phyloP scores from a whole-genome alignment of 1,284 basidiomycete species.

The Ustilago shanxiensis region DNA sequence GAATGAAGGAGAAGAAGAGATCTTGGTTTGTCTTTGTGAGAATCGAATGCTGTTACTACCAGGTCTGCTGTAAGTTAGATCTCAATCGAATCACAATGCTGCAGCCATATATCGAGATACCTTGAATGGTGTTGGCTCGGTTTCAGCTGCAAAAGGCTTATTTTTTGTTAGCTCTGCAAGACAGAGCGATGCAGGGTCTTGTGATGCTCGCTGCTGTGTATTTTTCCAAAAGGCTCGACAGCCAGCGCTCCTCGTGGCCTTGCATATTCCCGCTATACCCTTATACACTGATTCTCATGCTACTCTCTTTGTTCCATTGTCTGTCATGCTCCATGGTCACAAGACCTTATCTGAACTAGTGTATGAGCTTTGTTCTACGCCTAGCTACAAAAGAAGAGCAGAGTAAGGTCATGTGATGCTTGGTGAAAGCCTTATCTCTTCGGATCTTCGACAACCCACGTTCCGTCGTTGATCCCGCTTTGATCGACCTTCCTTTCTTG shows the following conservation, averaged over 20 bases:
- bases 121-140: not conserved
- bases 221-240: not conserved
- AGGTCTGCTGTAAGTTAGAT: slow-evolving; percentile 24
- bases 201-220: slow-evolving; percentile 13
- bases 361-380: no score
- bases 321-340: not conserved
- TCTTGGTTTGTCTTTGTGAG: slow-evolving; percentile 46
- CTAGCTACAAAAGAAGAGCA: no score
- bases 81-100: no score
- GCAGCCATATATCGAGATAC: not conserved
- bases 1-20: slow-evolving; percentile 16
- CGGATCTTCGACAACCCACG: not conserved
- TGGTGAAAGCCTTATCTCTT: no score
- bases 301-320: not conserved
- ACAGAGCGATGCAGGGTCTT: slow-evolving; percentile 30
- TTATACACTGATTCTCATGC: not conserved
- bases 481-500: not conserved
- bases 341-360: no score
- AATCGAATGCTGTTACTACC: slow-evolving; percentile 35
- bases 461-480: not conserved
- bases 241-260: slow-evolving; percentile 20
- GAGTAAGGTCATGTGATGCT: no score
- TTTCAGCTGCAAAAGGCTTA: not conserved
- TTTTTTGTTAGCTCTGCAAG: not conserved
- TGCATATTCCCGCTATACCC: slow-evolving; percentile 9